Base-by-base conservation (phyloP, 768 basidiomycete species). In the Tricholomella constricta region DNA sequence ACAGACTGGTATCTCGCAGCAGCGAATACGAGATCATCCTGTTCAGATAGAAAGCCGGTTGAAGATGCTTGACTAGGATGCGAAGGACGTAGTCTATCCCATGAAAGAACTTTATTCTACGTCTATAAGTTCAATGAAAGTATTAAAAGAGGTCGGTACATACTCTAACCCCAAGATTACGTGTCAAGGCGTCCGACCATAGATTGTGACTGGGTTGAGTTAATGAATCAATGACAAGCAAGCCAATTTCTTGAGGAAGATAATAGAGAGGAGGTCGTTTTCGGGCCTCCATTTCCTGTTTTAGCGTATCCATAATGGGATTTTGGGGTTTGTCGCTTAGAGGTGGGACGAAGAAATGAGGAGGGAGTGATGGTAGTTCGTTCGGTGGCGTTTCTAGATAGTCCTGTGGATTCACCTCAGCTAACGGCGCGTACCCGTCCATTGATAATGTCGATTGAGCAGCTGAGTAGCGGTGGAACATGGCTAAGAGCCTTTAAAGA, bases 271-370 rank as follows among this genome's bases (percentile, higher is more conserved):
- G 48, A 37, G 56, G 55, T 19, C 63, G 36, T 20, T 54, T 54
- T 12, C 35, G 53, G 37, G 45, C 42, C 19, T 50, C 41, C 17
- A 23, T 29, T 0, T 63, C 62, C 15, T 69, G 56, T 27, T 74
- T 76, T 20, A 89, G 55, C 15, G 75, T 69, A 37, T 87, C 83
- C 66, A 91, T 72, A 56, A 91, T 89, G 2, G 89, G 89, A 65
- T 92, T 85, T 63, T 91, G 89, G 2, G 89, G 89, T 57, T 79
- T 82, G 53, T 90, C 80, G n/a, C 76, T 70, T 40, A 92, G 69
- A n/a, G 59, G 67, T 9, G 88, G 85, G n/a, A 89, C 73, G 50
- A 79, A 83, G 66, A 91, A 90, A 12, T 55, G 66, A 0, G 80
- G 73, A 14, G 66, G 57, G 38, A 83, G 65, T 6, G 71, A 69